A percentile compares a stretch with the other conserved stretches of the same genome.
Conservation (phyloP, 2,329 filamentous ascomycete species). For the Neonectria punicea region DNA sequence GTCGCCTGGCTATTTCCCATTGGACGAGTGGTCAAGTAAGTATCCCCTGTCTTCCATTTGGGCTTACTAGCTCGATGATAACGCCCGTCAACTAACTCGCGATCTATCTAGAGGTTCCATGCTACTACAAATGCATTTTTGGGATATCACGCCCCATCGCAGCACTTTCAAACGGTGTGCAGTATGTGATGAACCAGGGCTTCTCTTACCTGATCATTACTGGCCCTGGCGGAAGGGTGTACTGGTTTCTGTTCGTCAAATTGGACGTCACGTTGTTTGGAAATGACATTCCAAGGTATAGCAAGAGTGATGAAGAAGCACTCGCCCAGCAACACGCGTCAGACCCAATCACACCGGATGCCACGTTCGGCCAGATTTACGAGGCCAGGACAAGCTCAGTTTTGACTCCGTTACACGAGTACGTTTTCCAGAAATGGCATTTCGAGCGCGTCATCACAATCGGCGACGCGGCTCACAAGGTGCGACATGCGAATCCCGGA, state of each 20-base stretch:
- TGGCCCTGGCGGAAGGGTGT: constrained; percentile 54
- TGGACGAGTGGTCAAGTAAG: not conserved
- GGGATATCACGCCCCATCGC: constrained; percentile 17
- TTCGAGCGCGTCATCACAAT: constrained; percentile 52
- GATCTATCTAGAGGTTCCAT: not conserved
- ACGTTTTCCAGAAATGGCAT: constrained; percentile 52
- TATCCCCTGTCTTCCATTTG: not conserved
- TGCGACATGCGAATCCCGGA: not conserved
- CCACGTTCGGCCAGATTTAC: not conserved
- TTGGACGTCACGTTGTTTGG: constrained; percentile 10
- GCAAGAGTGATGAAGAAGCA: not conserved
- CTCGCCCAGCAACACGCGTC: constrained; percentile 35
- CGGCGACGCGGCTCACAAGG: constrained; percentile 56
- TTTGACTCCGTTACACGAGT: constrained; percentile 14
- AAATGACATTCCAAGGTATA: constrained; percentile 19
- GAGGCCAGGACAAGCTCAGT: not conserved
- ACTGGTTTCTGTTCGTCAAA: constrained; percentile 23
- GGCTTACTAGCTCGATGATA: too few species aligned
- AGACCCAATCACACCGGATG: constrained; percentile 48
- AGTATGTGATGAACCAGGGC: not conserved
- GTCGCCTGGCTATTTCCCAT: not conserved
- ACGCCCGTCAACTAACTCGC: not conserved
- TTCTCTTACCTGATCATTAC: not conserved
- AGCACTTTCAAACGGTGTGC: not conserved
- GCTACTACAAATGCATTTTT: constrained; percentile 20